Evolutionary conservation across 768 basidiomycete genomes (phyloP), one percentile per base, ranked within the genome.

Genomic region (Phylloporus scabripes): DNA sequence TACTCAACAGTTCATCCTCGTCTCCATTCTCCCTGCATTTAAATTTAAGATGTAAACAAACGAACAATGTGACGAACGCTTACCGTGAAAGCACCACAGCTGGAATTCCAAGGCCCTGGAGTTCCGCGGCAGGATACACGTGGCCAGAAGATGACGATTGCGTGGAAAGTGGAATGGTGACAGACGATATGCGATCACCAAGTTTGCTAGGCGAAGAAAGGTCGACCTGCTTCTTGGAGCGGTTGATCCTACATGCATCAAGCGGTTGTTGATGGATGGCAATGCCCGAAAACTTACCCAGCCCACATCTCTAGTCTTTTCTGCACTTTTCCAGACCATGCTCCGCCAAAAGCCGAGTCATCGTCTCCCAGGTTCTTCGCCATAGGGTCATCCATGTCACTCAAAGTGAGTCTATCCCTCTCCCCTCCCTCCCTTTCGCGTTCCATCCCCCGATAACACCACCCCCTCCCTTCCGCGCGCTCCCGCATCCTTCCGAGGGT

Each of bases 1-100:
- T 89, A 62, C 87, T 89, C 43, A 85, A 65, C n/a, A 83, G 67
- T 12, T 85, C 82, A 12, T 85, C 85, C 17, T 80, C 78, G 10
- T 86, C 84, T 7, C 61, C 65, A 49, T 58, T 58, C 45, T 58
- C 58, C 36, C 67, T 61, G 37, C 50, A 26, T 15, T 42, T 14
- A 17, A 20, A 14, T 12, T 2, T 49, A 15, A 48, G 41, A 45
- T 44, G 10, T 17, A 29, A 29, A 18, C 26, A 29, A 12, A 26
- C n/a, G 37, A 20, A 9, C 3, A 15, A 50, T 12, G 10, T 9
- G 11, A 18, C 5, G 26, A 37, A 17, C 28, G 34, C 69, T 47
- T 57, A 75, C 75, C 66, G 64, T 6, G 72, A 70, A 41, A 76
- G 51, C 6, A 74, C 63, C 15, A 76, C 64, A 1, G 73, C 60